Evolutionary conservation across 169 alveolate species (phyloP), one percentile per base, ranked within the genome.

Genomic region (Cystoisospora suis): DNA sequence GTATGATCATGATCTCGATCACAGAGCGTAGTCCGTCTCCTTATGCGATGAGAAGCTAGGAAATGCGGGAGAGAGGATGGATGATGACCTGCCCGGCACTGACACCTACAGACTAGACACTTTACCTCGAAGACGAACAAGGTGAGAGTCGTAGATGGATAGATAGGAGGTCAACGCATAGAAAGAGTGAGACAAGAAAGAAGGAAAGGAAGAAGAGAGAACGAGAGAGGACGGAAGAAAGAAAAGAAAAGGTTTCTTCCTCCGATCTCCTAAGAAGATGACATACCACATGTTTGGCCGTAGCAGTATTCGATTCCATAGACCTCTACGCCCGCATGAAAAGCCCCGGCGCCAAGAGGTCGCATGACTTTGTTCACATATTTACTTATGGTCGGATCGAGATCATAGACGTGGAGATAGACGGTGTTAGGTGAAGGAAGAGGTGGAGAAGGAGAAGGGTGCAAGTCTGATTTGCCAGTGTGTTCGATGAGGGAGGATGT

Each of bases 301-400:
- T 61, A 86, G 56, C 86, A 86, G 86, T 86, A 86, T 40, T 86
- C 91, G 38, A 61, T 58, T 20, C 91, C 91, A 42, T 69, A 86
- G 72, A 86, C 91, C 42, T 86, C 91, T 32, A 86, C 91, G 1
- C 91, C 91, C 5, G 91, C 91, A 58, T 86, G 91, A 27, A 86
- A 86, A 29, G 91, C 91, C 40, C 91, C 91, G 0, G 91, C 91
- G 32, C 91, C 91, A 12, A 86, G 32, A 32, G 91, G 91, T 75
- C 91, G 47, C 86, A 86, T 86, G 1, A 86, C 12, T 65, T 56
- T 27, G 79, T 86, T 86, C 29, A 86, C 34, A 32, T 69, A 86
- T 27, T 27, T 47, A 9, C 85, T 61, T 34, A 86, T 86, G n/a
- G 91, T 77, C 1, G 91, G 86, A 29, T 75, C 77, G 38, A 86